These are phyloP conservation scores for Rhexocercosporidium sp. DNA, from an alignment of 2,329 filamentous ascomycete genomes.

Conservation along the genomic window DNA sequence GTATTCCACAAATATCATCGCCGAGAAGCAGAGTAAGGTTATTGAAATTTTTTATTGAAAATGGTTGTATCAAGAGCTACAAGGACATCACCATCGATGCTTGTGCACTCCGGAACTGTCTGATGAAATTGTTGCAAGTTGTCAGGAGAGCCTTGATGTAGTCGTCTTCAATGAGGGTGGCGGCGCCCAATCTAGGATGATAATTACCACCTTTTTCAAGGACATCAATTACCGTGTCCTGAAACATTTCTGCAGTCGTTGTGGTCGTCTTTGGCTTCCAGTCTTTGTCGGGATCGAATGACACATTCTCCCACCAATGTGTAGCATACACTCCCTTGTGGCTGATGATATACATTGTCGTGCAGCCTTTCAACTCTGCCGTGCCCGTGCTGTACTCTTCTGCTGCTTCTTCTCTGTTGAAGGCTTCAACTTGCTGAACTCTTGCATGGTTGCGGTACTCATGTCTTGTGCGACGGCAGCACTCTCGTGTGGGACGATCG, in stretches of 20 bases:
- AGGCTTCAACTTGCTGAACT: neutral
- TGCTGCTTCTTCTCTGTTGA: neutral
- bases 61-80: too few relatives aligned
- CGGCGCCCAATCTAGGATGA: too few relatives aligned
- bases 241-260: too few relatives aligned
- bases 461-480: neutral
- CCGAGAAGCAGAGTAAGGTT: too few relatives aligned
- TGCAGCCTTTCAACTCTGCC: neutral
- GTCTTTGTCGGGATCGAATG: neutral
- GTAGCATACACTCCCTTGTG: neutral
- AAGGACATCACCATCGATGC: neutral
- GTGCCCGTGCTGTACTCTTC: neutral
- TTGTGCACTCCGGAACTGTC: neutral
- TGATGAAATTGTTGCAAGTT: neutral
- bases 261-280: too few relatives aligned
- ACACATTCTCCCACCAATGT: slow-evolving; percentile 2
- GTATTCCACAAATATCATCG: neutral
- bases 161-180: too few relatives aligned
- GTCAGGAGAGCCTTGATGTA: neutral
- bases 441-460: neutral
- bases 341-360: neutral
- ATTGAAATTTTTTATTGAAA: neutral
- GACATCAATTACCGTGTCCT: too few relatives aligned
- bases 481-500: neutral
- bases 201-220: too few relatives aligned